Percentiles rank a stretch among this genome's conserved stretches.
Conservation (phyloP, 345 rosid genomes). For the Turritis glabra region DNA sequence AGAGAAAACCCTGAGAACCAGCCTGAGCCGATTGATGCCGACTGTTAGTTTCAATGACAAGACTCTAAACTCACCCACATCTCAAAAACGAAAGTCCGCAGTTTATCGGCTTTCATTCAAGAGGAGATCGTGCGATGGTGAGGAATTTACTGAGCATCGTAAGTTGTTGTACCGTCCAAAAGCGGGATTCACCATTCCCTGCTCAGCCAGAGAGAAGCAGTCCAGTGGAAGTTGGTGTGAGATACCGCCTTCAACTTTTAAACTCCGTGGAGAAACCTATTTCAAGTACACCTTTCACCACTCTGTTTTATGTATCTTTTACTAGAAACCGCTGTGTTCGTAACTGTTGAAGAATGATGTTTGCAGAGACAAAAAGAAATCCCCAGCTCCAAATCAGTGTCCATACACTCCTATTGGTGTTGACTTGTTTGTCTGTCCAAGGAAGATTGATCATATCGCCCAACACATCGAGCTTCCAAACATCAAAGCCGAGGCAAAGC, state of each 20-base stretch:
- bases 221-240: constrained; percentile 62
- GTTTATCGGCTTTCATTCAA: constrained; percentile 62
- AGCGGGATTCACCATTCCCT: constrained; percentile 66
- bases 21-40: constrained; percentile 43
- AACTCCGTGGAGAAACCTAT: constrained; percentile 67
- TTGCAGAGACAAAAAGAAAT: constrained; percentile 83
- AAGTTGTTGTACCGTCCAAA: constrained; percentile 54
- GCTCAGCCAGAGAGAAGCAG: constrained; percentile 52
- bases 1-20: constrained; percentile 42
- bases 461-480: constrained; percentile 89
- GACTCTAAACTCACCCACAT: constrained; percentile 41
- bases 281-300: constrained; percentile 47
- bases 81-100: constrained; percentile 50
- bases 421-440: constrained; percentile 71
- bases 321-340: neutral
- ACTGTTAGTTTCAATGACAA: constrained; percentile 49
- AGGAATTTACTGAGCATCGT: constrained; percentile 52
- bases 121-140: constrained; percentile 65
- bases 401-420: constrained; percentile 81
- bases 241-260: constrained; percentile 68
- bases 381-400: constrained; percentile 59
- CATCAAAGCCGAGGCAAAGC: constrained; percentile 56
- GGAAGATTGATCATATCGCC: constrained; percentile 87
- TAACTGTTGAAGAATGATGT: constrained; percentile 15
- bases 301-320: neutral